Base-by-base conservation (phyloP, 257 asterid genomes). In the Solanum lycopersicoides region DNA sequence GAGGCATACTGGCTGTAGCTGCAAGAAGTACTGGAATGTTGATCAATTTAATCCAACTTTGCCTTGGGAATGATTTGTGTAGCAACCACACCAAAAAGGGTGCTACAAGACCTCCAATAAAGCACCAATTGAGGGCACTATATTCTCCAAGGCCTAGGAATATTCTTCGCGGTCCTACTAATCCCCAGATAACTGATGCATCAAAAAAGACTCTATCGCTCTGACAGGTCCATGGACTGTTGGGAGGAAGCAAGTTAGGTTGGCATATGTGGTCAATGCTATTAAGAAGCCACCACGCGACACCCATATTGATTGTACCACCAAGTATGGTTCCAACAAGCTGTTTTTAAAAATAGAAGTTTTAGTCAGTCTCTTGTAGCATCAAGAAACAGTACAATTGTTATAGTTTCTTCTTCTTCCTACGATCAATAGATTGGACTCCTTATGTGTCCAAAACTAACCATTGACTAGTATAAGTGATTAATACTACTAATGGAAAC, bases 111-210 rank as follows among this genome's bases (percentile, higher is more conserved):
- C 98, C 98, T 2, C 89, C 92, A 0, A 95, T 53, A 77, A 96
- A 95, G 76, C 87, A 89, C 99, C 98, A 95, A 88, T 93, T 96
- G 23, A 96, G 91, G 30, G 95, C 91, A 16, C 56, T 10, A 86
- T 96, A 96, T 35, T 92, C 91, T 34, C 95, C 98, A 0, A 59
- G 90, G 3, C 87, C 8, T 6, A 98, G 97, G 20, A 95, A 95
- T 35, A 95, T 92, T 28, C 96, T 86, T 47, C n/a, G 74, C 0
- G 98, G 98, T 53, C 98, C 96, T 0, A 93, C 89, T 35, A 96
- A 86, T 6, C 98, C 98, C 98, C 98, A 96, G 8, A 95, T 92
- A 20, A 95, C 96, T 1, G 99, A 95, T 30, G 98, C 99, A 56
- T 92, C 93, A 82, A 53, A 95, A 93, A 96, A 96, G 0, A 92